These are phyloP conservation scores for Hyaloscypha finlandica DNA, from an alignment of 495 filamentous ascomycete genomes.

Conservation along the genomic window DNA sequence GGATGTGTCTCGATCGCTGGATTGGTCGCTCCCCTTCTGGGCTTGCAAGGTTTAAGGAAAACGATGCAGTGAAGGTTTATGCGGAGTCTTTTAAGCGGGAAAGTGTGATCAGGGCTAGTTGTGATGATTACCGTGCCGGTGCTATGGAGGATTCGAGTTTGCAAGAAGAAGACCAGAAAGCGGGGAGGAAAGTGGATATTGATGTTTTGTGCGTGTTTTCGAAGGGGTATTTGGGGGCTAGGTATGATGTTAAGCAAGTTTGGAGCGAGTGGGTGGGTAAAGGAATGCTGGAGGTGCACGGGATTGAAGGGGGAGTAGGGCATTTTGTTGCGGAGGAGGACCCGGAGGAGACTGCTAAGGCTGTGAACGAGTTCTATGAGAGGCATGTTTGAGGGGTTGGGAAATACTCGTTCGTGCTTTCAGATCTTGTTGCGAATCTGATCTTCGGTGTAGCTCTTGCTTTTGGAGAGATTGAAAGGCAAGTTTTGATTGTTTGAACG, in stretches of 20 bases:
- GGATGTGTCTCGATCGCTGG: conserved; percentile 36
- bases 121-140: conserved; percentile 50
- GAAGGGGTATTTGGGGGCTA: conserved; percentile 41
- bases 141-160: conserved; percentile 42
- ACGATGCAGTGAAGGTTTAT: conserved; percentile 41
- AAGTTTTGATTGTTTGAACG: too few relatives aligned
- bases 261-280: conserved; percentile 50
- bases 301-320: conserved; percentile 44
- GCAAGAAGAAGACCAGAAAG: conserved; percentile 46
- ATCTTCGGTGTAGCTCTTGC: too few relatives aligned
- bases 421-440: too few relatives aligned
- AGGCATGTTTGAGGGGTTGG: neutral
- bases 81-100: conserved; percentile 41
- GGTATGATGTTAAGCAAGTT: conserved; percentile 44
- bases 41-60: conserved; percentile 13
- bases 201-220: conserved; percentile 48
- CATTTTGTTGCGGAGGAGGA: conserved; percentile 56
- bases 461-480: too few relatives aligned
- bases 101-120: conserved; percentile 39
- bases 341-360: conserved; percentile 39
- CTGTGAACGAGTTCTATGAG: conserved; percentile 35
- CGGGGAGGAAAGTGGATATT: conserved; percentile 44
- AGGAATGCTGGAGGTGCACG: conserved; percentile 30
- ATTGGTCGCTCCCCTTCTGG: conserved; percentile 29
- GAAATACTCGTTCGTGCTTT: too few relatives aligned